Conservation (phyloP, 2,329 filamentous ascomycete species). For the Clonostachys rosea region DNA sequence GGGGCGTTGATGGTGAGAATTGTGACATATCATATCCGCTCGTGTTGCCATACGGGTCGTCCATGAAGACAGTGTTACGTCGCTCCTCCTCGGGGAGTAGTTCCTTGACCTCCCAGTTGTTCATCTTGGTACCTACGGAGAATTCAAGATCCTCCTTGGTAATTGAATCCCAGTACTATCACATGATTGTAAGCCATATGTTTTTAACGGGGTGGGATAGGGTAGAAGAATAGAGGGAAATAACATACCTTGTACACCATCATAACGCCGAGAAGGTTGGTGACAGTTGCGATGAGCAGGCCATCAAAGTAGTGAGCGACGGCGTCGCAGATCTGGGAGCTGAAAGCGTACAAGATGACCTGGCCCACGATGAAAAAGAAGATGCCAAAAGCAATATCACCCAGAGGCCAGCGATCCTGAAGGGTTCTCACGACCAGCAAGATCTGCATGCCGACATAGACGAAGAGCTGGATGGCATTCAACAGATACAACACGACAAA, state of each 20-base stretch:
- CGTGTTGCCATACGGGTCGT: conserved; percentile 59
- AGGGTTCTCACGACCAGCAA: conserved; percentile 85
- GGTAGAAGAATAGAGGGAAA: neutral
- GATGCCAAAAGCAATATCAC: conserved; percentile 84
- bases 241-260: conserved; percentile 90
- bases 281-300: conserved; percentile 88
- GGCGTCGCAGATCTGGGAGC: conserved; percentile 74
- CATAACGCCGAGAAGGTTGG: conserved; percentile 94
- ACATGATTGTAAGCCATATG: conserved; percentile 5
- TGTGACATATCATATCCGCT: conserved; percentile 44
- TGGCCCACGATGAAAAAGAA: conserved; percentile 92
- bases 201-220: neutral
- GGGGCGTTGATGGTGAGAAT: conserved; percentile 36
- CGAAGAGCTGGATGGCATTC: conserved; percentile 78
- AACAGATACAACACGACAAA: conserved; percentile 91
- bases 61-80: conserved; percentile 66
- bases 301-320: conserved; percentile 93
- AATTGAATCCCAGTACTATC: conserved; percentile 97
- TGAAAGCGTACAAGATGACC: conserved; percentile 88
- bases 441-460: conserved; percentile 86
- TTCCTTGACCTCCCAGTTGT: conserved; percentile 99
- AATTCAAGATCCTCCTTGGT: conserved; percentile 98
- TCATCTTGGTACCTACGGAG: conserved; percentile 88
- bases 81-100: conserved; percentile 77
- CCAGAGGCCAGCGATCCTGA: conserved; percentile 91